Evolutionary conservation across 495 filamentous ascomycete genomes (phyloP).

Genomic region (Elasticomyces elasticus): DNA sequence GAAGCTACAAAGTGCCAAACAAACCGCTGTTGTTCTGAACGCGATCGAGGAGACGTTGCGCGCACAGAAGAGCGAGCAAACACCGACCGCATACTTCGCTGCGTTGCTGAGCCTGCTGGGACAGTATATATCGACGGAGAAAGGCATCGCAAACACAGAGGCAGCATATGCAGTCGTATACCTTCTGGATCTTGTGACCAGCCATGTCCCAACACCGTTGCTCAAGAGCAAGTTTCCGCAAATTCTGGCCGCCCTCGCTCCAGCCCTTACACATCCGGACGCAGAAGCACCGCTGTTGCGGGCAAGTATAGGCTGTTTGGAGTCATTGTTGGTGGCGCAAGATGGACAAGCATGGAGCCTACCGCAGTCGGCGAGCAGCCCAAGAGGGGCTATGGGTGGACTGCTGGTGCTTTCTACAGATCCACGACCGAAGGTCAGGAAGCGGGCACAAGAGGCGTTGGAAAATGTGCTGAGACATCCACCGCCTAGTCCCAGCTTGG

Average conservation of each 20-base stretch:
- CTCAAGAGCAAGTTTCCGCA: slow-evolving; percentile 87
- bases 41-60: slow-evolving; percentile 87
- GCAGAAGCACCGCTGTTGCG: slow-evolving; percentile 79
- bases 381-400: slow-evolving; percentile 81
- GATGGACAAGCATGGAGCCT: slow-evolving; percentile 81
- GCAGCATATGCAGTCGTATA: slow-evolving; percentile 84
- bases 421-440: slow-evolving; percentile 86
- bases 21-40: slow-evolving; percentile 81
- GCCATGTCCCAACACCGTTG: slow-evolving; percentile 69
- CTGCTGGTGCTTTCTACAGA: slow-evolving; percentile 74
- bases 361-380: slow-evolving; percentile 70
- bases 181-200: slow-evolving; percentile 82
- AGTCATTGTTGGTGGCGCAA: slow-evolving; percentile 78
- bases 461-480: slow-evolving; percentile 68
- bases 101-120: slow-evolving; percentile 82
- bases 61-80: slow-evolving; percentile 70
- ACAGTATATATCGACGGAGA: slow-evolving; percentile 54
- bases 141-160: slow-evolving; percentile 67
- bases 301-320: slow-evolving; percentile 86
- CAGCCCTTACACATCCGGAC: slow-evolving; percentile 65
- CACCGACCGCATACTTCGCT: slow-evolving; percentile 88
- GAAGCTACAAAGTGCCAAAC: slow-evolving; percentile 88
- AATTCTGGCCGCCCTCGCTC: slow-evolving; percentile 77
- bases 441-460: slow-evolving; percentile 84
- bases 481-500: slow-evolving; percentile 79